Evolutionary conservation across 177 flowering plant species (phyloP).

Genomic region (Vitis hybrid): DNA sequence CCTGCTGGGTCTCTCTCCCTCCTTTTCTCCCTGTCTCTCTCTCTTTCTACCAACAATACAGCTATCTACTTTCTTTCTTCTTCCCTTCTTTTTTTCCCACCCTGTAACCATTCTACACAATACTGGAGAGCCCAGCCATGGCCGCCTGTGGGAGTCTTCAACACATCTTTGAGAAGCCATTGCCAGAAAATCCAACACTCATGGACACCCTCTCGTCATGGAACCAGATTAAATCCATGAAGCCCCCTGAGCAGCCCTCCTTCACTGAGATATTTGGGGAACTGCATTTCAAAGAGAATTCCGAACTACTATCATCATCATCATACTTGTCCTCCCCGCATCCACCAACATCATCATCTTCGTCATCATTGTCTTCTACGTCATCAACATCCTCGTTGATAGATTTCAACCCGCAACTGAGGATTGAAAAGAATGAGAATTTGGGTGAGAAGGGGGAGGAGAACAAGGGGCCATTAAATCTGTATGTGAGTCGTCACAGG

Average conservation of each 20-base stretch:
- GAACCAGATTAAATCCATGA: constrained; percentile 43
- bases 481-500: constrained; percentile 14
- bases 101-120: not conserved
- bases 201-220: constrained; percentile 57
- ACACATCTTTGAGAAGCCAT: constrained; percentile 65
- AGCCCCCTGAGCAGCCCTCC: constrained; percentile 34
- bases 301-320: constrained; percentile 2
- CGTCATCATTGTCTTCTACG: constrained; percentile 16
- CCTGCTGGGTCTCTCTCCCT: not conserved
- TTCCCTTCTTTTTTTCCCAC: not conserved
- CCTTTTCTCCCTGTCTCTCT: constrained; percentile 10
- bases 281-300: constrained; percentile 60
- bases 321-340: constrained; percentile 6
- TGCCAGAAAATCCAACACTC: constrained; percentile 55
- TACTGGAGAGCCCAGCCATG: constrained; percentile 26
- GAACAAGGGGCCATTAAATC: constrained; percentile 6
- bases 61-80: not conserved
- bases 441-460: not conserved
- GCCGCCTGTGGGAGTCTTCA: constrained; percentile 70
- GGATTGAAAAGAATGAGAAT: constrained; percentile 7
- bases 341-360: not conserved
- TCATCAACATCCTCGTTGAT: constrained; percentile 14
- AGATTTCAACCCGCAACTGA: constrained; percentile 7
- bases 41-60: constrained; percentile 2
- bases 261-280: constrained; percentile 78